These are phyloP conservation scores for Boletus pseudo-olivaceus DNA, from an alignment of 768 basidiomycete genomes.

Conservation along the genomic window DNA sequence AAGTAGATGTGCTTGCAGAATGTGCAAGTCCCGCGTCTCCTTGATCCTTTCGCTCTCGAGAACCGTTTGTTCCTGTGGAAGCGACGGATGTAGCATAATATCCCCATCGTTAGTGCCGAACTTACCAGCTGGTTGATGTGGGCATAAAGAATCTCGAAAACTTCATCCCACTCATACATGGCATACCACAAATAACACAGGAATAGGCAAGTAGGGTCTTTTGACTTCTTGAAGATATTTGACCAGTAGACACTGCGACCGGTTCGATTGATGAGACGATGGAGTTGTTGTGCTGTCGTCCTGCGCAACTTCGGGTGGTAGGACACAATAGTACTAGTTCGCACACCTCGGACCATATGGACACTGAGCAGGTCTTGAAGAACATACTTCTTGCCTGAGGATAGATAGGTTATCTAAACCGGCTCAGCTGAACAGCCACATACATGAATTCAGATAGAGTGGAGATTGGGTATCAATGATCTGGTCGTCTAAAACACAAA, in stretches of 20 bases:
- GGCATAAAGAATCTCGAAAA: constrained; percentile 47
- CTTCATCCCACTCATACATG: constrained; percentile 61
- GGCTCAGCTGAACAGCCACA: constrained; percentile 4
- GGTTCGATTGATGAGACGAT: constrained; percentile 27
- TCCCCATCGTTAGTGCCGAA: background rate
- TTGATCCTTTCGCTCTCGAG: constrained; percentile 38
- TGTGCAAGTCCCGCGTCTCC: constrained; percentile 52
- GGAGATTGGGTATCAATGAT: constrained; percentile 54
- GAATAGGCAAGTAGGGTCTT: constrained; percentile 55
- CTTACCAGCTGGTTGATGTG: constrained; percentile 52
- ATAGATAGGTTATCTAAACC: background rate
- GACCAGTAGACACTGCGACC: constrained; percentile 34
- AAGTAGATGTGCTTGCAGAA: constrained; percentile 54
- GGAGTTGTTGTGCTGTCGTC: constrained; percentile 24
- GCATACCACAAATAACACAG: constrained; percentile 56
- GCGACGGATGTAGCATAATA: background rate
- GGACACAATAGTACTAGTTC: constrained; percentile 25
- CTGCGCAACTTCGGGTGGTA: constrained; percentile 26
- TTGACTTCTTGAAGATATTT: constrained; percentile 23
- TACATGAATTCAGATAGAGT: constrained; percentile 35
- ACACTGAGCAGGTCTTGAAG: constrained; percentile 49
- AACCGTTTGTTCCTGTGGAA: constrained; percentile 42
- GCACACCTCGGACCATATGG: constrained; percentile 43
- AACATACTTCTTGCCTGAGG: constrained; percentile 19
- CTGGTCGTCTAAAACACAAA: constrained; percentile 14